phyloP scores from a whole-genome alignment of 768 basidiomycete genomes.

The Suillus ampliporus region DNA sequence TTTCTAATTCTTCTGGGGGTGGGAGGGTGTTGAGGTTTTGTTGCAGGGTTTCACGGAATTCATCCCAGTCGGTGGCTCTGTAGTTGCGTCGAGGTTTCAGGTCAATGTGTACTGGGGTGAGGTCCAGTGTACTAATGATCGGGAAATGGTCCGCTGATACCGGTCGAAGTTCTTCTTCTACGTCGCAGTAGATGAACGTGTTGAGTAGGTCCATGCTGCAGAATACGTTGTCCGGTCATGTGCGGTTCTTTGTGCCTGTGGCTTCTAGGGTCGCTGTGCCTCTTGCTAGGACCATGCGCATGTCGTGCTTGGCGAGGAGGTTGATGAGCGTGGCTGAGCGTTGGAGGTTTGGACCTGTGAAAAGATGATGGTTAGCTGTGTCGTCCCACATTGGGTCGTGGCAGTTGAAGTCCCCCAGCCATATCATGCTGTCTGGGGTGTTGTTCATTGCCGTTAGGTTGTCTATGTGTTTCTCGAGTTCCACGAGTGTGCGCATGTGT shows the following conservation, averaged over 20 bases:
- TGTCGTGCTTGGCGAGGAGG: too few species aligned
- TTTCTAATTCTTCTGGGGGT: background rate
- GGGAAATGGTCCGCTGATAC: constrained; percentile 48
- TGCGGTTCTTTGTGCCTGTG: too few species aligned
- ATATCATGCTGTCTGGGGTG: constrained; percentile 26
- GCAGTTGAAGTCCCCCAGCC: constrained; percentile 47
- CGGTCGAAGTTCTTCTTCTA: constrained; percentile 18
- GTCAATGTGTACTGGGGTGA: constrained; percentile 17
- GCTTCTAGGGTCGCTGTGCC: too few species aligned
- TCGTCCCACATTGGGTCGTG: constrained; percentile 49
- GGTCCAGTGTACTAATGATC: constrained; percentile 36
- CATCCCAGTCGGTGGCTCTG: too few species aligned
- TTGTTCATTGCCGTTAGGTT: background rate
- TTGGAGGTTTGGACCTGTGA: constrained; percentile 41
- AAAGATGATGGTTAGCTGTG: constrained; percentile 35
- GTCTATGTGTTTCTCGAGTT: background rate
- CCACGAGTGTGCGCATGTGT: background rate
- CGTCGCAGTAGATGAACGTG: constrained; percentile 34
- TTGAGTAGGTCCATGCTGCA: constrained; percentile 36
- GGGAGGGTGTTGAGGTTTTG: too few species aligned
- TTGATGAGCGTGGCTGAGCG: background rate
- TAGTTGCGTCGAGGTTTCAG: background rate
- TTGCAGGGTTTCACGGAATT: too few species aligned
- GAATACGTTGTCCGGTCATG: too few species aligned
- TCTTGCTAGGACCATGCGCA: too few species aligned